Conservation (phyloP, 2,329 filamentous ascomycete species). For the Diplodia mutila region DNA sequence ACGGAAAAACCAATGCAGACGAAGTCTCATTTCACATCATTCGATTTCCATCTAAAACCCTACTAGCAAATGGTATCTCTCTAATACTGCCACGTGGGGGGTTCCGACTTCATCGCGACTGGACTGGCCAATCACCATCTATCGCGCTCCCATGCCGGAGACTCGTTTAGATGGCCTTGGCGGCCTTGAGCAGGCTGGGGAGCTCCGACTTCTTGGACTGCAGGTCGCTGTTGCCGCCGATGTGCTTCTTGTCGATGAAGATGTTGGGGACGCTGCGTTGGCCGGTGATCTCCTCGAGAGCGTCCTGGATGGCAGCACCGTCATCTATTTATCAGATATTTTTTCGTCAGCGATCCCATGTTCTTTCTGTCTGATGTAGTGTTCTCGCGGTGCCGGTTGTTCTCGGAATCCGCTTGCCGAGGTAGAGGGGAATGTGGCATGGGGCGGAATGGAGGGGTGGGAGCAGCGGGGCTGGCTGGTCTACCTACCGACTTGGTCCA, state of each 20-base stretch:
- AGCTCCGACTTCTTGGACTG: slow-evolving; percentile 69
- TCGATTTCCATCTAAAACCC: neutral
- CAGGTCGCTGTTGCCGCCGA: slow-evolving; percentile 93
- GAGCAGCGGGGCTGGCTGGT: neutral
- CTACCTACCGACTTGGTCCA: slow-evolving; percentile 79
- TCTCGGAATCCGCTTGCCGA: neutral
- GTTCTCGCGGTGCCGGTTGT: neutral
- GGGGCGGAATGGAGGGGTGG: too few relatives aligned
- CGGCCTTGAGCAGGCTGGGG: slow-evolving; percentile 64
- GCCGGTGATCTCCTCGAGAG: slow-evolving; percentile 76
- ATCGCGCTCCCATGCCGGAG: too few relatives aligned
- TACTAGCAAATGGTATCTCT: slow-evolving; percentile 15
- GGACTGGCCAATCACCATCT: too few relatives aligned
- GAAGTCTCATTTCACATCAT: neutral
- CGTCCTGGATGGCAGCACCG: slow-evolving; percentile 79
- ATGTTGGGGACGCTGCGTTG: slow-evolving; percentile 95
- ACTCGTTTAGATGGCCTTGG: slow-evolving; percentile 61
- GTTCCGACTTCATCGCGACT: neutral
- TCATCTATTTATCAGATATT: slow-evolving; percentile 63
- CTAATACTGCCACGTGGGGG: neutral
- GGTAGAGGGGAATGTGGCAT: neutral
- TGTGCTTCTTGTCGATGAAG: slow-evolving; percentile 88
- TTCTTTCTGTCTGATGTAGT: too few relatives aligned
- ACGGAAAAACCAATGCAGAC: neutral
- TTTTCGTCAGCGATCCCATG: slow-evolving; percentile 30